Percentiles rank a stretch among this genome's conserved stretches.
phyloP scores from a whole-genome alignment of 805 yeast genomes.

The Jamesozyma jinghongensis region DNA sequence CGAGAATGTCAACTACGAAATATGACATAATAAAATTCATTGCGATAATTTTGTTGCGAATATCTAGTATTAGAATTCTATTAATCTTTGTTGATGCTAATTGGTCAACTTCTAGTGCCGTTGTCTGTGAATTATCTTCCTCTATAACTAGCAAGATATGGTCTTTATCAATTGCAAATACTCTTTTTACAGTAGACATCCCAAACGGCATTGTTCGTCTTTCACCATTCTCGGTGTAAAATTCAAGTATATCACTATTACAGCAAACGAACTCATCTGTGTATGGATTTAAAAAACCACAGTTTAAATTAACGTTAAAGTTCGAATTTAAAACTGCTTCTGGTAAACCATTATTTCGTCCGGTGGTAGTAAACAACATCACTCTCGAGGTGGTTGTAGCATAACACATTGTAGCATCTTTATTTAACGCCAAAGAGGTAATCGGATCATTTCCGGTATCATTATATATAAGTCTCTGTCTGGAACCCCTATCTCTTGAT shows the following conservation, averaged over 20 bases:
- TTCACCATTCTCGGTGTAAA: constrained; percentile 49
- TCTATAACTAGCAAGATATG: constrained; percentile 55
- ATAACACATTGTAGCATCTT: constrained; percentile 45
- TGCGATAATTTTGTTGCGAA: constrained; percentile 58
- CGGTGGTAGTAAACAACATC: constrained; percentile 64
- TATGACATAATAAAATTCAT: constrained; percentile 61
- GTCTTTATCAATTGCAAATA: constrained; percentile 39
- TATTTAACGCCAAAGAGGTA: constrained; percentile 57
- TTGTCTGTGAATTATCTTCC: constrained; percentile 30
- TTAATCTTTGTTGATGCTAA: constrained; percentile 34
- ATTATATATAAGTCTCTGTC: constrained; percentile 73
- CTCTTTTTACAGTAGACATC: constrained; percentile 41
- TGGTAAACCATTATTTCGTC: constrained; percentile 65
- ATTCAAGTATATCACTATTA: constrained; percentile 34
- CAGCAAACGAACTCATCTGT: constrained; percentile 54
- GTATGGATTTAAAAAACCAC: constrained; percentile 34
- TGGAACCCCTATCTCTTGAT: constrained; percentile 77
- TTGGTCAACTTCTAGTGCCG: constrained; percentile 26
- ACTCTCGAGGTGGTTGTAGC: constrained; percentile 69
- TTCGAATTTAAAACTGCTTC: constrained; percentile 36
- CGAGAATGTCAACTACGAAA: constrained; percentile 49
- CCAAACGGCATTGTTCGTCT: constrained; percentile 37
- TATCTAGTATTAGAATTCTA: constrained; percentile 58
- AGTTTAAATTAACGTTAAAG: constrained; percentile 38
- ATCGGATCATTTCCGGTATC: constrained; percentile 58